phyloP scores from a whole-genome alignment of 352 stramenopile genomes.

The Phytophthora pistaciae region DNA sequence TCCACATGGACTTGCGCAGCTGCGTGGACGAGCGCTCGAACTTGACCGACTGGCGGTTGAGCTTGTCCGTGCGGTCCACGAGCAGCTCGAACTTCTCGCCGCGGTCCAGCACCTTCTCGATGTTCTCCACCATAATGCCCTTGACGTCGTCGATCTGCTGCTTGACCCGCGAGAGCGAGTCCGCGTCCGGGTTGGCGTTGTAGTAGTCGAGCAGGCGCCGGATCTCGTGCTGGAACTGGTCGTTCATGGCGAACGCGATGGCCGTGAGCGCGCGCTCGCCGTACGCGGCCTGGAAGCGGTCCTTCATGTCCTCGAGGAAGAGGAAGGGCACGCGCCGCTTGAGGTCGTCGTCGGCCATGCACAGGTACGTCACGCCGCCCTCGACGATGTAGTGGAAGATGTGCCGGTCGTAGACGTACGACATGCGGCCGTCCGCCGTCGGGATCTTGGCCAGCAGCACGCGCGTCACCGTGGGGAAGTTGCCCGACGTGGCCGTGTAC shows the following conservation, averaged over 20 bases:
- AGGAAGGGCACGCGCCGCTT: constrained; percentile 97
- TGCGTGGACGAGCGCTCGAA: constrained; percentile 95
- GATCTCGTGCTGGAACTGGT: constrained; percentile 96
- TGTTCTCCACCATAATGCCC: constrained; percentile 99
- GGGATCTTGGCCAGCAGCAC: constrained; percentile 98
- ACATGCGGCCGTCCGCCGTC: constrained; percentile 94
- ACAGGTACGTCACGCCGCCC: constrained; percentile 97
- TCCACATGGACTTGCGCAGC: constrained; percentile 91
- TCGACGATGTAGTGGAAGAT: constrained; percentile 98
- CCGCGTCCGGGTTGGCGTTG: constrained; percentile 90
- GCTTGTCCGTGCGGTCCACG: constrained; percentile 94
- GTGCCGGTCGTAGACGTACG: constrained; percentile 98
- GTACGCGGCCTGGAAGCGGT: constrained; percentile 87
- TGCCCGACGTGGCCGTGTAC: constrained; percentile 96
- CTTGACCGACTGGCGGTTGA: constrained; percentile 97
- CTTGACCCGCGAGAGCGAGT: constrained; percentile 94
- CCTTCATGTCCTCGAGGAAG: constrained; percentile 98
- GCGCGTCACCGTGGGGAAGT: constrained; percentile 98
- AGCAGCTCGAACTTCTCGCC: constrained; percentile 99
- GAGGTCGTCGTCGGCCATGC: constrained; percentile 97
- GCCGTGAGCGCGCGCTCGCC: constrained; percentile 85
- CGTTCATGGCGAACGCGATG: constrained; percentile 98
- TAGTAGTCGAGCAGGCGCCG: constrained; percentile 90
- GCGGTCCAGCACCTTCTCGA: constrained; percentile 98
- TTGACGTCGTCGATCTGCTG: constrained; percentile 98